phyloP scores from a whole-genome alignment of 2,329 filamentous ascomycete species.

The Knufia fluminis region DNA sequence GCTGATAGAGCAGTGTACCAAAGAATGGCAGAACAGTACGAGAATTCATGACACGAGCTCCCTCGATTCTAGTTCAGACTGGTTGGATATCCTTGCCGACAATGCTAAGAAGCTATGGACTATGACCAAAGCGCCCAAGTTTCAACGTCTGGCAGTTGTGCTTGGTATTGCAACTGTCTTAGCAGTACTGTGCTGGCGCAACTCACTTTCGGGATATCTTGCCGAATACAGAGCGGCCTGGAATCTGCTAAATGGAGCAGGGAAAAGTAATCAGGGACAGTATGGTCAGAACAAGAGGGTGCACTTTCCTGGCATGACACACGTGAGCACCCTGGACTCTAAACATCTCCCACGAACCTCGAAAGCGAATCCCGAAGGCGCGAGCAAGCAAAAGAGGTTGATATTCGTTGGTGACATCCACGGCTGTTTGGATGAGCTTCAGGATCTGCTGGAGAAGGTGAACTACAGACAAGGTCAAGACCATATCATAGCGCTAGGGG shows the following conservation, averaged over 20 bases:
- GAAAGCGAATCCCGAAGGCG: constrained; percentile 25
- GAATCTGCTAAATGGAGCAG: constrained; percentile 25
- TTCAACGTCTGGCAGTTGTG: constrained; percentile 18
- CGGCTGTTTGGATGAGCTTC: constrained; percentile 62
- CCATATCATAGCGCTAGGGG: constrained; percentile 67
- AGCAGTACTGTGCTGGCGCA: not conserved
- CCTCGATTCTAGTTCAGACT: constrained; percentile 16
- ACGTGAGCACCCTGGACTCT: constrained; percentile 36
- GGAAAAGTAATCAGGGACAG: constrained; percentile 24
- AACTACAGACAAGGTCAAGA: constrained; percentile 54
- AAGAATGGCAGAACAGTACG: constrained; percentile 29
- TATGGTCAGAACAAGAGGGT: constrained; percentile 42
- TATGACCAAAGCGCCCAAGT: constrained; percentile 32
- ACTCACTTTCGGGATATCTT: constrained; percentile 7
- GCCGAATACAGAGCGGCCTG: constrained; percentile 19
- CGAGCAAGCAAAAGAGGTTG: constrained; percentile 46
- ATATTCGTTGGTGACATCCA: constrained; percentile 88
- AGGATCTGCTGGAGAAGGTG: constrained; percentile 56
- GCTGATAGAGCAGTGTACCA: constrained; percentile 31
- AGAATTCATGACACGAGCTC: constrained; percentile 14
- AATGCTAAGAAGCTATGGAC: constrained; percentile 20
- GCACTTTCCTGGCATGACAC: constrained; percentile 41
- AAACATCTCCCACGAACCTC: constrained; percentile 33
- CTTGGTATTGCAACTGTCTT: not conserved
- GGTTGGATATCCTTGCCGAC: constrained; percentile 18